Evolutionary conservation across 768 basidiomycete species (phyloP), one percentile per base, ranked within the genome.

Genomic region (Cystobasidium tubakii): DNA sequence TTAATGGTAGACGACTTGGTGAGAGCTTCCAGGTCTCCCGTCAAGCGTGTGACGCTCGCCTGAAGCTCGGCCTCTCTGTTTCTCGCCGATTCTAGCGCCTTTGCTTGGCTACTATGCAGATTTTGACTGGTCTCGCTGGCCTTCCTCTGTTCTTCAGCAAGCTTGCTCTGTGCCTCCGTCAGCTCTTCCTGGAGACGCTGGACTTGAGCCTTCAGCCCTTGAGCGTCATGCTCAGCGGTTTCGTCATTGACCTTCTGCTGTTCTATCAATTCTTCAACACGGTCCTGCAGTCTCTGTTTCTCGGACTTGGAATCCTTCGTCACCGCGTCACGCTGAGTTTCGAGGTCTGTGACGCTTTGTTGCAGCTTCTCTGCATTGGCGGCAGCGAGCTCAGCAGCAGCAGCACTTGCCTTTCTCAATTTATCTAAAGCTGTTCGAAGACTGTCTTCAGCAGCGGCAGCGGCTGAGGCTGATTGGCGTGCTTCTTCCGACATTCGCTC

Each of bases 281-380:
- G 31, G 19, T 2, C 25, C 23, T 39, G 31, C 4, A 62, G 36
- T 33, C n/a, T 23, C 3, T 23, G 2, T n/a, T 27, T 39, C 15
- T 17, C 36, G n/a, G 19, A 15, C 4, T n/a, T 4, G 36, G 6
- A n/a, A 3, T 62, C 31, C 9, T 7, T 33, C 13, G 13, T 19
- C 10, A n/a, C 19, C 3, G 9, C 23, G 25, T 10, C n/a, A 39
- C 17, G 31, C 10, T 33, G 9, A 9, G 3, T 17, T 21, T 62
- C 13, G 3, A 39, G 3, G 13, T 62, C 12, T 27, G 9, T 23
- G 4, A 62, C 9, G 19, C 25, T 23, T 62, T 62, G 60, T n/a
- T 62, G 19, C 60, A 62, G 60, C 60, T 23, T 62, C 31, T 62
- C 23, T 62, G 60, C 25, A 62, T 33, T 39, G 9, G 31, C 60